Percentiles rank a stretch among this genome's conserved stretches.
phyloP scores from a whole-genome alignment of 495 filamentous ascomycete species.

The Penicillium paxilli region DNA sequence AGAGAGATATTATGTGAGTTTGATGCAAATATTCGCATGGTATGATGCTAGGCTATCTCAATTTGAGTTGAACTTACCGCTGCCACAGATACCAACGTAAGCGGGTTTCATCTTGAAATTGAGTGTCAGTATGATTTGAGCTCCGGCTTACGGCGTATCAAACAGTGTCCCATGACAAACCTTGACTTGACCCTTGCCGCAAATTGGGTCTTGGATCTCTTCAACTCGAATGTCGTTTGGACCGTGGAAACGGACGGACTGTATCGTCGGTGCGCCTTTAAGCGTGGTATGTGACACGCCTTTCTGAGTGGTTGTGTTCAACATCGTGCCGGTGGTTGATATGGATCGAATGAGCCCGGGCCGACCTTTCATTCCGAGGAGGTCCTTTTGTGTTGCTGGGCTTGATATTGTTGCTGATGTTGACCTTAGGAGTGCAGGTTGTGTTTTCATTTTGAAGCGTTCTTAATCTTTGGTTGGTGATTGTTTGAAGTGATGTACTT shows the following conservation, averaged over 20 bases:
- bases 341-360: background rate
- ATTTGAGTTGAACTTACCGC: conserved; percentile 7
- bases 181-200: conserved; percentile 17
- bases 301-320: conserved; percentile 1
- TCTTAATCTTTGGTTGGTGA: background rate
- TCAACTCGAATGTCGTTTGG: conserved; percentile 15
- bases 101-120: conserved; percentile 12
- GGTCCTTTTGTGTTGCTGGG: background rate
- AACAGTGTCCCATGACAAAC: background rate
- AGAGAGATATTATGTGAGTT: too few species aligned
- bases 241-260: conserved; percentile 17
- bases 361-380: background rate
- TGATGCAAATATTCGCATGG: too few species aligned
- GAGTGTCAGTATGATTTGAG: background rate
- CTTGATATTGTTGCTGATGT: background rate
- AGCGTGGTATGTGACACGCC: conserved; percentile 8
- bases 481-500: background rate
- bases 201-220: conserved; percentile 13
- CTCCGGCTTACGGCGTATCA: too few species aligned
- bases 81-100: conserved; percentile 16
- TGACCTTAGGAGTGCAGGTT: background rate
- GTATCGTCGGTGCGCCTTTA: conserved; percentile 4
- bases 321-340: background rate
- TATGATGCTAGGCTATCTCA: too few species aligned
- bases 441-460: background rate